These are phyloP conservation scores for Nasturtium officinale DNA, from an alignment of 345 rosid genomes.

Conservation along the genomic window DNA sequence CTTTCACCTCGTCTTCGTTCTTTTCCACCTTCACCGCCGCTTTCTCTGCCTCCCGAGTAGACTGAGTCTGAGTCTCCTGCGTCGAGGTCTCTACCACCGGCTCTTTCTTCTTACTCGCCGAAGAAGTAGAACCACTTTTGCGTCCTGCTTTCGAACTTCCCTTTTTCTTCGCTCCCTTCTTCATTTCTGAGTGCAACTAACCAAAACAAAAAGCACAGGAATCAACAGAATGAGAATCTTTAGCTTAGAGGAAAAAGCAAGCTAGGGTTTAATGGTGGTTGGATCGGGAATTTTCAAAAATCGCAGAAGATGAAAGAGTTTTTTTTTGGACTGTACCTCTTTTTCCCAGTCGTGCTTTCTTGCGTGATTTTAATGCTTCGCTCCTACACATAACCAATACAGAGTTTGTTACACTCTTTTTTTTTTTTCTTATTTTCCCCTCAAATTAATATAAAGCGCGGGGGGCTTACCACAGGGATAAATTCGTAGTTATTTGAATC, in stretches of 20 bases:
- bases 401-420: neutral
- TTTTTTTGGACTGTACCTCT: slow-evolving; percentile 22
- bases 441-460: slow-evolving; percentile 2
- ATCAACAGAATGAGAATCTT: slow-evolving; percentile 5
- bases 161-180: slow-evolving; percentile 42
- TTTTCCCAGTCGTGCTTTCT: slow-evolving; percentile 2
- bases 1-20: slow-evolving; percentile 15
- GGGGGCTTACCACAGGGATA: neutral
- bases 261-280: slow-evolving; percentile 7
- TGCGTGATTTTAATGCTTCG: slow-evolving; percentile 11
- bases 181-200: slow-evolving; percentile 36
- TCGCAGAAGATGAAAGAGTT: slow-evolving; percentile 19
- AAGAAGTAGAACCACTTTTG: slow-evolving; percentile 23
- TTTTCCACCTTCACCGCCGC: slow-evolving; percentile 14
- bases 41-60: neutral
- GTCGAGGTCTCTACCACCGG: neutral
- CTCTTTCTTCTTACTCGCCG: slow-evolving; percentile 21
- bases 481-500: neutral
- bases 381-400: neutral
- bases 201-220: neutral
- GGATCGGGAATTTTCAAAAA: slow-evolving; percentile 23
- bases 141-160: slow-evolving; percentile 35
- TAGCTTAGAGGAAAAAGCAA: neutral
- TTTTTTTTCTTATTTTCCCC: neutral
- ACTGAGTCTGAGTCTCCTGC: slow-evolving; percentile 24